Conservation (phyloP, 371 early-diverging fungal genomes). For the Coemansia sp. region DNA sequence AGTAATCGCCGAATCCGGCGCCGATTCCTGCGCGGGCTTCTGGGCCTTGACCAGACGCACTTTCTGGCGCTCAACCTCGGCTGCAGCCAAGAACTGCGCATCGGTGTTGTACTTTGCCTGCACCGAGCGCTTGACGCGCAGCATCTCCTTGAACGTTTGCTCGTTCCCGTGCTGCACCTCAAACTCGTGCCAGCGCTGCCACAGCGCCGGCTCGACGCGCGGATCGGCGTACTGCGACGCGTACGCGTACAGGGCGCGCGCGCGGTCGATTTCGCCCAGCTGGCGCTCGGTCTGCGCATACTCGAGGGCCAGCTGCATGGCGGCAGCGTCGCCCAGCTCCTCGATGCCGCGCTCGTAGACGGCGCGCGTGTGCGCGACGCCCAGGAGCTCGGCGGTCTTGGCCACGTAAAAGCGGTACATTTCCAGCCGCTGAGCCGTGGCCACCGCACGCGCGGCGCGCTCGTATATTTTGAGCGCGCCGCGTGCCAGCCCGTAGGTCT, state of each 20-base stretch:
- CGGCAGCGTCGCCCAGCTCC: conserved; percentile 79
- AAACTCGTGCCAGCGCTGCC: conserved; percentile 95
- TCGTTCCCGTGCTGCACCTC: conserved; percentile 97
- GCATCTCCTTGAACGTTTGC: conserved; percentile 97
- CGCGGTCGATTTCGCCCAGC: conserved; percentile 94
- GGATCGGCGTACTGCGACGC: conserved; percentile 91
- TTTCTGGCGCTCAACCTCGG: conserved; percentile 11
- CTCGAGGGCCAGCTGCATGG: conserved; percentile 74
- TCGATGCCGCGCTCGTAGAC: conserved; percentile 92
- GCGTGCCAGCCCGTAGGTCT: conserved; percentile 87
- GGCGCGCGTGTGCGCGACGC: conserved; percentile 81
- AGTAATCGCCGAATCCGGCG: not conserved
- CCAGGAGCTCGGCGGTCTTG: conserved; percentile 84
- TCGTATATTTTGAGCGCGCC: conserved; percentile 94
- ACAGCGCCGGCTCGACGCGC: conserved; percentile 68
- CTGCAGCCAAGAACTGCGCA: conserved; percentile 33
- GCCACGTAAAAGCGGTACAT: conserved; percentile 90
- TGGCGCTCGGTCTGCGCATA: conserved; percentile 87
- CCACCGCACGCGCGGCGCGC: conserved; percentile 80
- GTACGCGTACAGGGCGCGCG: conserved; percentile 86
- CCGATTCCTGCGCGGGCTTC: not conserved
- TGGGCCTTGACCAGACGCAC: not conserved
- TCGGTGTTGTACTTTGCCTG: conserved; percentile 81
- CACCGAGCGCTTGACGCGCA: conserved; percentile 90
- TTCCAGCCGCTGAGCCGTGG: conserved; percentile 68